Percentiles rank a stretch among this genome's conserved stretches.
phyloP scores from a whole-genome alignment of 2,329 filamentous ascomycete genomes.

The Ophiostoma populinum region DNA sequence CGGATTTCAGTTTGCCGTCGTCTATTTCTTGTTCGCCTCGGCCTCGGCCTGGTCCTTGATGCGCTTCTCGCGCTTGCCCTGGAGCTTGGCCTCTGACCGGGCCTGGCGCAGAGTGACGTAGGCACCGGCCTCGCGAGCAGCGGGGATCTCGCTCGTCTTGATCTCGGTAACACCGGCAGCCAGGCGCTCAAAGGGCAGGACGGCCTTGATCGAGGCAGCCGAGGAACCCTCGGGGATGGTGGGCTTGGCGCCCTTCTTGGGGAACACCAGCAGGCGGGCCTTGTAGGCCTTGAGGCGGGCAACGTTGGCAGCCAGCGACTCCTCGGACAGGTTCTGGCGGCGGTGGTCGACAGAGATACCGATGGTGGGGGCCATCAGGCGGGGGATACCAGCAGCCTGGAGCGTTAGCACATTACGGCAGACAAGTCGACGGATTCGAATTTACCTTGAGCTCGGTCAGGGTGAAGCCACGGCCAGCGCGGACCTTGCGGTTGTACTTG shows the following conservation, averaged over 20 bases:
- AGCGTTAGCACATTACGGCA: neutral
- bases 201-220: conserved; percentile 34
- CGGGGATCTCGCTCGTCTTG: conserved; percentile 65
- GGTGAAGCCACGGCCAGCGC: conserved; percentile 94
- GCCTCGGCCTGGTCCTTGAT: conserved; percentile 74
- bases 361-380: conserved; percentile 86
- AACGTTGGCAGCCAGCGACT: conserved; percentile 87
- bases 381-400: conserved; percentile 87
- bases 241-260: conserved; percentile 86
- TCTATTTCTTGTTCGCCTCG: conserved; percentile 73
- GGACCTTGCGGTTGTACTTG: conserved; percentile 98
- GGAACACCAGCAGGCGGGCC: conserved; percentile 92
- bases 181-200: conserved; percentile 58
- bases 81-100: conserved; percentile 65
- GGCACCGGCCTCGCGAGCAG: conserved; percentile 59
- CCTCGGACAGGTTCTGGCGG: conserved; percentile 93
- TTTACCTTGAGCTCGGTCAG: conserved; percentile 94
- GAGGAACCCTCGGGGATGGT: conserved; percentile 73
- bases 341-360: conserved; percentile 94
- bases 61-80: conserved; percentile 85
- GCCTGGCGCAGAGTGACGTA: conserved; percentile 74
- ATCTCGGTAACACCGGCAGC: conserved; percentile 53
- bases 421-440: neutral
- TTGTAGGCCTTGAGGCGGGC: conserved; percentile 96
- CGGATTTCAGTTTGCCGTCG: no score